Conservation (phyloP, 306 rosid genomes). For the Sicyos edulis region DNA sequence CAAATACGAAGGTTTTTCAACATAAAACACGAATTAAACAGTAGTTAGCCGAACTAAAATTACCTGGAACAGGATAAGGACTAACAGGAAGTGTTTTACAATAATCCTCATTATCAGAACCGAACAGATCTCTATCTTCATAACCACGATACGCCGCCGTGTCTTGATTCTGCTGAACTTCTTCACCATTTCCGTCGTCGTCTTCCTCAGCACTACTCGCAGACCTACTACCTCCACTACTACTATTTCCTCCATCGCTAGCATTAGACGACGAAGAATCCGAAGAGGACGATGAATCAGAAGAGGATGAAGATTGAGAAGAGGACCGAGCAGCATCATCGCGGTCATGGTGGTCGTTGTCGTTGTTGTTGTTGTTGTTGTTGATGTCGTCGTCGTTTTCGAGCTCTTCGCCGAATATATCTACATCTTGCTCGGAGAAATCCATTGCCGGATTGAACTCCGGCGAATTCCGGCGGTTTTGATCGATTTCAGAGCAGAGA, state of each 20-base stretch:
- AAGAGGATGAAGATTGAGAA: conserved; percentile 53
- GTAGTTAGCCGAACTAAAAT: neutral
- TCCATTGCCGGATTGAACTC: conserved; percentile 36
- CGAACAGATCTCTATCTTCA: conserved; percentile 77
- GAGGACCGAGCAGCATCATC: conserved; percentile 55
- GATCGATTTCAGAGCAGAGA: neutral
- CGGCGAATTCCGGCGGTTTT: neutral
- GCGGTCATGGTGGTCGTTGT: conserved; percentile 22
- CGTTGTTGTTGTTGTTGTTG: conserved; percentile 23
- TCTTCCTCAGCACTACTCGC: conserved; percentile 51
- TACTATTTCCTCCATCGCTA: conserved; percentile 36
- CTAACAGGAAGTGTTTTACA: conserved; percentile 69
- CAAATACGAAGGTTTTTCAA: neutral
- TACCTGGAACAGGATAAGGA: conserved; percentile 75
- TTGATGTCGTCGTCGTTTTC: conserved; percentile 35
- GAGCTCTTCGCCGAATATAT: conserved; percentile 63
- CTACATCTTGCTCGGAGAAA: conserved; percentile 59
- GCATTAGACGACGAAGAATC: conserved; percentile 57
- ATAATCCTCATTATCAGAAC: conserved; percentile 81
- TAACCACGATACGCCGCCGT: conserved; percentile 19
- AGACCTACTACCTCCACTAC: conserved; percentile 35
- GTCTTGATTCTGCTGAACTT: conserved; percentile 30
- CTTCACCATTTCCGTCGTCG: conserved; percentile 45
- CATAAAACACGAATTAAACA: neutral
- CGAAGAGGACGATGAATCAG: conserved; percentile 50